Percentiles rank a stretch among this genome's conserved stretches.
Conservation (phyloP, 2,329 filamentous ascomycete genomes). For the Juglanconis sp. region DNA sequence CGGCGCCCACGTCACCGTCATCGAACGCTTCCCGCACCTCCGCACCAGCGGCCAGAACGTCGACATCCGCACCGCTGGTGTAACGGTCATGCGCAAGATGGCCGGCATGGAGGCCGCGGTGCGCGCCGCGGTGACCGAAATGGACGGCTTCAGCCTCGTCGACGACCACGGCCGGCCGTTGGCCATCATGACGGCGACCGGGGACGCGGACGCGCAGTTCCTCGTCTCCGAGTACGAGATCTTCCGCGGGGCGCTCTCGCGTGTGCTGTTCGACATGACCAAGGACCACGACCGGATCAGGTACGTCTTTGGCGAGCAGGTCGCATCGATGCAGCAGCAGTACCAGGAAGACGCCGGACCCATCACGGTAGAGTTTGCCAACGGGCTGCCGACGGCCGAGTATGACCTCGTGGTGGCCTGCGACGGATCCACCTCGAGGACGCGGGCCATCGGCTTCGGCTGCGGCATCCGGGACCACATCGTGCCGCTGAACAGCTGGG, state of each 20-base stretch:
- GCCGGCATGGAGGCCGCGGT: constrained; percentile 36
- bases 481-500: constrained; percentile 34
- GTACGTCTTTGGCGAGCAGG: constrained; percentile 27
- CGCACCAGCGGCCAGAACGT: constrained; percentile 31
- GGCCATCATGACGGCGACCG: constrained; percentile 32
- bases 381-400: constrained; percentile 27
- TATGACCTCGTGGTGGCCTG: constrained; percentile 41
- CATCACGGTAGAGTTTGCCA: constrained; percentile 38
- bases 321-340: constrained; percentile 30
- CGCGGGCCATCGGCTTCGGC: constrained; percentile 40
- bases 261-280: constrained; percentile 8
- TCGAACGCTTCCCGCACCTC: constrained; percentile 25
- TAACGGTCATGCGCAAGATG: constrained; percentile 36
- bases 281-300: constrained; percentile 25
- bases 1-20: constrained; percentile 24
- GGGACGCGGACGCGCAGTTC: constrained; percentile 37
- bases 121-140: constrained; percentile 32
- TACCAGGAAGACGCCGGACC: constrained; percentile 27
- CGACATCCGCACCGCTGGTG: constrained; percentile 35
- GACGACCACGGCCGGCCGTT: constrained; percentile 33
- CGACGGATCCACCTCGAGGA: constrained; percentile 45
- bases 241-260: constrained; percentile 41
- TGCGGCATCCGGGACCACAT: constrained; percentile 33
- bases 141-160: constrained; percentile 42
- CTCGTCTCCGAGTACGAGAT: constrained; percentile 48